Conservation (phyloP, 192 early-diverging fungal genomes). For the Linnemannia hyalina region DNA sequence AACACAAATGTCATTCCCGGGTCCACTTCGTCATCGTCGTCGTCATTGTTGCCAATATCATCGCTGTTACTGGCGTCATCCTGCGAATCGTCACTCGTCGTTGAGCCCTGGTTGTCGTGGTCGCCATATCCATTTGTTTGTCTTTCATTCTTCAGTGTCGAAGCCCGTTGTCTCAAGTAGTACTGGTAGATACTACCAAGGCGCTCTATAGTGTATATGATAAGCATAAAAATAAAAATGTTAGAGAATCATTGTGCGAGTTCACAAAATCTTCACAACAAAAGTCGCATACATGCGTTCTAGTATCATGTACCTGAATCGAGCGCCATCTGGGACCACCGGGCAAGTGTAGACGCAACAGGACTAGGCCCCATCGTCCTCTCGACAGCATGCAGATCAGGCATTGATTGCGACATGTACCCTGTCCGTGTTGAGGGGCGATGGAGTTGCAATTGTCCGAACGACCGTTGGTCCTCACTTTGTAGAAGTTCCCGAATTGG, state of each 20-base stretch:
- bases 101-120: background rate
- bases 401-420: background rate
- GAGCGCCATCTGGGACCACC: conserved; percentile 5
- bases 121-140: background rate
- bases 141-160: background rate
- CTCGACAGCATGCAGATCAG: background rate
- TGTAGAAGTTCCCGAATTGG: background rate
- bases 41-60: background rate
- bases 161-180: conserved; percentile 15
- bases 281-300: background rate
- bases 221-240: background rate
- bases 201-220: conserved; percentile 5
- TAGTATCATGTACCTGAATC: conserved; percentile 15
- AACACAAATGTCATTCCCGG: conserved; percentile 18
- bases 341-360: background rate
- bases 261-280: background rate
- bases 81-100: background rate
- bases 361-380: background rate
- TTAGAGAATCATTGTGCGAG: background rate
- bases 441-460: background rate
- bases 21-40: background rate
- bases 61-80: background rate
- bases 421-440: background rate
- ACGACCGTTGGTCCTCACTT: background rate
- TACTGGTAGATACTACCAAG: conserved; percentile 25